Conservation (phyloP, 805 yeast species). For the Wickerhamomyces hampshirensis region DNA sequence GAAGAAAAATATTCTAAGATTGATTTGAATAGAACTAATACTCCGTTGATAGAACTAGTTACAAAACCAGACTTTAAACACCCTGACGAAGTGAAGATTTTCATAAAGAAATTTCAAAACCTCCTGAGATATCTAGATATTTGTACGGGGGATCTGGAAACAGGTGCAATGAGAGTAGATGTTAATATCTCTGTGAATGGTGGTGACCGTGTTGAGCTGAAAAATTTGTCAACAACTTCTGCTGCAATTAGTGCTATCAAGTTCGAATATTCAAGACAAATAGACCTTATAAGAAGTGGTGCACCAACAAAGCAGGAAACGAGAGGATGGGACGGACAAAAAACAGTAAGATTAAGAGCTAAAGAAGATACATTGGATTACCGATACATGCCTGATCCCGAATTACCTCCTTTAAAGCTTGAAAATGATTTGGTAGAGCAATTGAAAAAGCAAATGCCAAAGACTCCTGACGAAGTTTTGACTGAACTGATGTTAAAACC, state of each 20-base stretch:
- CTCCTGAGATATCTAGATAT: slow-evolving; percentile 63
- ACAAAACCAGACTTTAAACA: slow-evolving; percentile 81
- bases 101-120: slow-evolving; percentile 75
- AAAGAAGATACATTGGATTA: slow-evolving; percentile 86
- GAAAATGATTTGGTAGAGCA: slow-evolving; percentile 37
- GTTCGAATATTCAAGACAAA: slow-evolving; percentile 71
- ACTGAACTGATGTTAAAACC: slow-evolving; percentile 41
- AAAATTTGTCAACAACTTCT: slow-evolving; percentile 80
- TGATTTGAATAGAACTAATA: slow-evolving; percentile 81
- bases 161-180: slow-evolving; percentile 94
- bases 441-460: slow-evolving; percentile 43
- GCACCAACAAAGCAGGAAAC: slow-evolving; percentile 52
- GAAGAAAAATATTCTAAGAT: slow-evolving; percentile 38
- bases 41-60: slow-evolving; percentile 86
- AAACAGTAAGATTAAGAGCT: slow-evolving; percentile 61
- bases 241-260: slow-evolving; percentile 74
- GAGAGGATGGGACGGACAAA: slow-evolving; percentile 84
- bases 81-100: slow-evolving; percentile 65
- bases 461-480: slow-evolving; percentile 57
- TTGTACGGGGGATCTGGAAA: slow-evolving; percentile 87
- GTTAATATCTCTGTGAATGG: slow-evolving; percentile 82
- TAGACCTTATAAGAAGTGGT: slow-evolving; percentile 35
- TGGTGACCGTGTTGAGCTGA: slow-evolving; percentile 77
- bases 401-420: slow-evolving; percentile 58
- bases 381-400: slow-evolving; percentile 93